phyloP scores from a whole-genome alignment of 1,284 basidiomycete species.

The Dichomitus squalens region DNA sequence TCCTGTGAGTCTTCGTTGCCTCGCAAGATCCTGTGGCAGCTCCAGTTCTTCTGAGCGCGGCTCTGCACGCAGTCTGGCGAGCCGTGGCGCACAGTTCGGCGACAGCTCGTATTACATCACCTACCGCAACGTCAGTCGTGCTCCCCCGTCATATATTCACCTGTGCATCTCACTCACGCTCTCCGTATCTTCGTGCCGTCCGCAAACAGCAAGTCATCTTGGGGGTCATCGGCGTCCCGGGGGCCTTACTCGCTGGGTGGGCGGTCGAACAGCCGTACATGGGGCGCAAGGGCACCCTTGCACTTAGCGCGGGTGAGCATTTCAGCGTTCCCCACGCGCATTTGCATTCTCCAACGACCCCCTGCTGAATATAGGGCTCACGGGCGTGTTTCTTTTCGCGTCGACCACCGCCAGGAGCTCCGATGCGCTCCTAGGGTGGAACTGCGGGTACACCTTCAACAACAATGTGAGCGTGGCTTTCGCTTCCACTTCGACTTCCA shows the following conservation, averaged over 20 bases:
- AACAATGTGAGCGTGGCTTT: slow-evolving; percentile 49
- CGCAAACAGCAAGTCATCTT: slow-evolving; percentile 59
- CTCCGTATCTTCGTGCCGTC: too few relatives aligned
- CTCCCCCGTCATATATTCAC: too few relatives aligned
- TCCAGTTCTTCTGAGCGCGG: neutral
- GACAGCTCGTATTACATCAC: slow-evolving; percentile 51
- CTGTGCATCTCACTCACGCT: too few relatives aligned
- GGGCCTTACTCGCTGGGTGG: slow-evolving; percentile 65
- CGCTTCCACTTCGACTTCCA: neutral
- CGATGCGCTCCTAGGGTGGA: slow-evolving; percentile 68
- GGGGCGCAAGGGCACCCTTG: slow-evolving; percentile 66
- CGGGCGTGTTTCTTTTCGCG: slow-evolving; percentile 71
- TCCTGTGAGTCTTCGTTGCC: slow-evolving; percentile 41
- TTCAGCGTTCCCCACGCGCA: slow-evolving; percentile 36
- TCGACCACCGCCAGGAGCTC: slow-evolving; percentile 72
- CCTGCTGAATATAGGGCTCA: slow-evolving; percentile 53
- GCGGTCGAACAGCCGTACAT: slow-evolving; percentile 61
- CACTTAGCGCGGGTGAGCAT: slow-evolving; percentile 52
- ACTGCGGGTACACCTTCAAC: slow-evolving; percentile 59
- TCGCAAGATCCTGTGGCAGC: neutral
- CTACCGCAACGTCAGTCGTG: slow-evolving; percentile 49
- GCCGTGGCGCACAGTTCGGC: slow-evolving; percentile 50
- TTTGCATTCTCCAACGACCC: slow-evolving; percentile 42
- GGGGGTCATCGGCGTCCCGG: slow-evolving; percentile 66
- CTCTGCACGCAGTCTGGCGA: slow-evolving; percentile 39